phyloP scores from a whole-genome alignment of 441 rosid genomes.

The Populus hybrid region DNA sequence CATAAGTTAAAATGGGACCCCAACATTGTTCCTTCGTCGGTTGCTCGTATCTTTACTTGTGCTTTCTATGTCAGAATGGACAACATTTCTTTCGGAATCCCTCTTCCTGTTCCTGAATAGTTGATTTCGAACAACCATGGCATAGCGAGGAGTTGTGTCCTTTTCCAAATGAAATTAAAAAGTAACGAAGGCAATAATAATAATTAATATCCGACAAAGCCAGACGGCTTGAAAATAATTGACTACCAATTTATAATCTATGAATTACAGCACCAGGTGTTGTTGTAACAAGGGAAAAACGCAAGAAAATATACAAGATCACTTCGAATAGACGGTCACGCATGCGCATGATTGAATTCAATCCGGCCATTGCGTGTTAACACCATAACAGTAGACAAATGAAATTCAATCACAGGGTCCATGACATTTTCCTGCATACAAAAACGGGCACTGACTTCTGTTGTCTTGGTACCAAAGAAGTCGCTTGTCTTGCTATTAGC shows the following conservation, averaged over 20 bases:
- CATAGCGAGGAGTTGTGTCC: constrained; percentile 5
- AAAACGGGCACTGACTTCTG: not conserved
- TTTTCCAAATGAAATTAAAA: constrained; percentile 5
- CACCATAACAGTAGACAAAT: not conserved
- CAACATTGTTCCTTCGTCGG: not conserved
- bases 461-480: not conserved
- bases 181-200: not conserved
- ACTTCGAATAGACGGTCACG: not conserved
- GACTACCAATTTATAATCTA: not conserved
- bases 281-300: not conserved
- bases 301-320: not conserved
- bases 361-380: not conserved
- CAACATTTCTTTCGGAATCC: not conserved
- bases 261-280: not conserved
- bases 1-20: constrained; percentile 10
- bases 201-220: not conserved
- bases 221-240: not conserved
- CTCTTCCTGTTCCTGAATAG: not conserved
- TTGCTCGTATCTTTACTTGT: not conserved
- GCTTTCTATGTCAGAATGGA: constrained; percentile 20
- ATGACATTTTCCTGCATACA: not conserved
- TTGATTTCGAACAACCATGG: constrained; percentile 22
- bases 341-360: not conserved
- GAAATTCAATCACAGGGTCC: not conserved
- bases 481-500: not conserved